Base-by-base conservation (phyloP, 805 yeast species). In the Candida germanica region DNA sequence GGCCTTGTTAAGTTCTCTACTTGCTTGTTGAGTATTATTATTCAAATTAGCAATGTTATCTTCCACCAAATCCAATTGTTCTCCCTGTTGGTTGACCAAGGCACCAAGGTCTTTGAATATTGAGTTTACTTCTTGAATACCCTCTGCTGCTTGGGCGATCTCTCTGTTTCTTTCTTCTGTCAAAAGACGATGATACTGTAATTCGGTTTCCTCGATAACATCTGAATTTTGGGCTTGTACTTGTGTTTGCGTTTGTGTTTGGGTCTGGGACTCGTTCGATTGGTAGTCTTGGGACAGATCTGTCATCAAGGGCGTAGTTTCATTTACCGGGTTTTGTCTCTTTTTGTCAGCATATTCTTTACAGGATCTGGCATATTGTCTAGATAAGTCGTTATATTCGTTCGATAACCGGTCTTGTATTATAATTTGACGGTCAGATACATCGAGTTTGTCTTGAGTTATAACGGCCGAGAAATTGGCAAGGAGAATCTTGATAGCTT, bases 11-110 rank as follows among this genome's bases (percentile, higher is more conserved):
- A 89, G 67, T 51, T 88, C 94, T 14, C 74, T 71, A 20, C 78
- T 72, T 0, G 96, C 95, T 36, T 72, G 72, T 38, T 79, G 81
- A 5, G 86, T 74, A 49, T 85, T 82, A 15, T 66, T 71, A 5
- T 80, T 76, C 41, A 83, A 65, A 30, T 73, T 76, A 17, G 79
- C 61, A 29, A 89, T 68, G 58, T 87, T 87, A 43, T 82, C 87
- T 53, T 87, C 96, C 12, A 89, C 78, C 0, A 88, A 77, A 51
- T 87, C 95, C 12, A 89, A 71, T 47, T 85, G 88, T 20, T 75
- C 80, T 5, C 95, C 96, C 55, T 89, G 97, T 56, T 87, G 89
- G 35, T 73, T 68, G 2, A 89, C 93, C 49, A 89, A 63, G 25
- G 77, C 73, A 11, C 88, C 87, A 38, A 89, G 59, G 50, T 88